Percentiles rank a stretch among this genome's conserved stretches.
These are phyloP conservation scores for Aspergillus aculeatus DNA, from an alignment of 2,329 filamentous ascomycete genomes.

Conservation along the genomic window DNA sequence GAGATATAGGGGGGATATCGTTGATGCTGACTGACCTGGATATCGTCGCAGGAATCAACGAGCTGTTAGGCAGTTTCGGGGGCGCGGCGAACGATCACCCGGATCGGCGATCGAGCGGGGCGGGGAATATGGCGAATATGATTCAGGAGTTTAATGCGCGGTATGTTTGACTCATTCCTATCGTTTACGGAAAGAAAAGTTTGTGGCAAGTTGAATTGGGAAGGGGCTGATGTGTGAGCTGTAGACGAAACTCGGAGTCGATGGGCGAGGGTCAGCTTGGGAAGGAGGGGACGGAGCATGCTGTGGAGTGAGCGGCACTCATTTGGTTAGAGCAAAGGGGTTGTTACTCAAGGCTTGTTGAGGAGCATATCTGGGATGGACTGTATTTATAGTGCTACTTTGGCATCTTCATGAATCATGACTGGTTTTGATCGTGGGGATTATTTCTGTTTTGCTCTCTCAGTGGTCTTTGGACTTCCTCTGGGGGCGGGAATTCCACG, in stretches of 20 bases:
- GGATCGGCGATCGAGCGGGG: slow-evolving; percentile 16
- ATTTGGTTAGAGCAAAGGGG: too few species aligned
- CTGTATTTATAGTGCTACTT: too few species aligned
- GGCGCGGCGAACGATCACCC: slow-evolving; percentile 17
- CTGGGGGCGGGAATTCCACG: too few species aligned
- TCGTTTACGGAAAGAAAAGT: not conserved
- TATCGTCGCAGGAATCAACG: slow-evolving; percentile 54
- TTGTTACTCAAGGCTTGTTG: too few species aligned
- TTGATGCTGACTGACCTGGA: not conserved
- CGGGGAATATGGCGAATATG: slow-evolving; percentile 34
- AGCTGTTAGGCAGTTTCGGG: slow-evolving; percentile 48
- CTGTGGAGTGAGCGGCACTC: not conserved
- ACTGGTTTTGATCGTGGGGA: too few species aligned
- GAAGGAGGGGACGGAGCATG: not conserved
- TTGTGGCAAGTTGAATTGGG: too few species aligned
- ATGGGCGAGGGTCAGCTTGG: too few species aligned
- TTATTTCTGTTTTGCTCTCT: too few species aligned
- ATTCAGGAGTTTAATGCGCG: slow-evolving; percentile 43
- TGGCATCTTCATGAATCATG: too few species aligned
- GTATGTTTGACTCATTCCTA: not conserved
- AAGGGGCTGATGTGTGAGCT: not conserved
- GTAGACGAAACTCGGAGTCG: not conserved
- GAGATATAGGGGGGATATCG: not conserved
- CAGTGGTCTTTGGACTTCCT: too few species aligned
- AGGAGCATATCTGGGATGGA: too few species aligned